Percentiles rank a stretch among this genome's conserved stretches.
These are phyloP conservation scores for Lactarius indigo DNA, from an alignment of 768 basidiomycete species.

Conservation along the genomic window DNA sequence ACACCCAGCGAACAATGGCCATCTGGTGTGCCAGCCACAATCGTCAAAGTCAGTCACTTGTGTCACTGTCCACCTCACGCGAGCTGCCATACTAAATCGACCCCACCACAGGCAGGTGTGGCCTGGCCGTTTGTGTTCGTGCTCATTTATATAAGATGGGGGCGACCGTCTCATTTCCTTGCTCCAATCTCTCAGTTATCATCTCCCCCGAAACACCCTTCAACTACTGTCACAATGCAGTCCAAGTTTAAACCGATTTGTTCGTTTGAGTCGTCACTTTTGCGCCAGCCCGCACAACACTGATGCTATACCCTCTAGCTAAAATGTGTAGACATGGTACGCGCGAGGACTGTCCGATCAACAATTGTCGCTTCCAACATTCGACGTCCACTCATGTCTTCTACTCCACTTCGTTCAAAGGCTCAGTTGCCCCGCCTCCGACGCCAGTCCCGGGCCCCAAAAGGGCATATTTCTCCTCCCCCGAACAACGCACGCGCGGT, in stretches of 20 bases:
- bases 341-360: conserved; percentile 5
- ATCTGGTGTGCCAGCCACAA: neutral
- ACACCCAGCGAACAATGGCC: neutral
- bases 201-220: neutral
- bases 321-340: conserved; percentile 10
- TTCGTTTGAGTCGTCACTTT: neutral
- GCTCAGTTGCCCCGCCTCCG: neutral
- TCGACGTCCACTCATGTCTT: neutral
- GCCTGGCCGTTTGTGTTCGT: neutral
- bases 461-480: neutral
- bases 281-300: neutral
- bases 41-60: neutral
- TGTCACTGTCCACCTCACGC: neutral
- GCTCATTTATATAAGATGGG: conserved; percentile 7
- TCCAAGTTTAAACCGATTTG: conserved; percentile 1
- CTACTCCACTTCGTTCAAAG: neutral
- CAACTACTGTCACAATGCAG: neutral
- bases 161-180: neutral
- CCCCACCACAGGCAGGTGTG: conserved; percentile 11
- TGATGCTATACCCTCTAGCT: neutral
- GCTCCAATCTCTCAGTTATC: neutral
- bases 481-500: neutral
- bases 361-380: neutral
- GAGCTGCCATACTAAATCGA: neutral
- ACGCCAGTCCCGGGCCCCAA: neutral